Base-by-base conservation (phyloP, 1,284 basidiomycete species). In the Albatrellus sp. region DNA sequence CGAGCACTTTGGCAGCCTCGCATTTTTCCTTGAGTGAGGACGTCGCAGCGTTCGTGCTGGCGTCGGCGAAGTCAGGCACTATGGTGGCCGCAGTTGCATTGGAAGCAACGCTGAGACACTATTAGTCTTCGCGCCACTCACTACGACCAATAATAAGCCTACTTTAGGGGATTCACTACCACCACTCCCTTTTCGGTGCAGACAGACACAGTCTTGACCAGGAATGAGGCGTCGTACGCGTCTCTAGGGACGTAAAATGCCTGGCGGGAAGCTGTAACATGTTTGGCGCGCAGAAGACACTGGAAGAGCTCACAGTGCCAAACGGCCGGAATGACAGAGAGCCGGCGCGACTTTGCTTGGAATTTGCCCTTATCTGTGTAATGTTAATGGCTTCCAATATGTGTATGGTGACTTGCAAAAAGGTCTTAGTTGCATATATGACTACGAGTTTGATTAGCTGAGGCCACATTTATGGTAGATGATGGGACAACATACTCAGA, bases 91-190 rank as follows among this genome's bases (percentile, higher is more conserved):
- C 54, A 20, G 66, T n/a, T 60, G 33, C 60, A 59, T 14, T 50
- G 46, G 24, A 56, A 39, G 12, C 66, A 63, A 36, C 44, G 54
- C 71, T 75, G 33, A 30, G 30, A 20, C 51, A 40, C 32, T 17
- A 19, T 42, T 11, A 30, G 5, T n/a, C 5, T 5, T 19, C 16
- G n/a, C 14, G 31, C 24, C 19, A 9, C n/a, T 29, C 29, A 40
- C n/a, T 36, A 12, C 17, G 10, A 31, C 24, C 6, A 32, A 33
- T n/a, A 34, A 9, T 8, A 28, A 39, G 24, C 13, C 44, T 52
- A 88, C 86, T 77, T 75, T 17, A 65, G 72, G 28, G 78, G 80
- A 52, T 83, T 74, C 8, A 75, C 62, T 37, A 86, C 73, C 5
- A 77, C 67, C 34, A 88, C 69, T 6, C 76, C 73, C 37, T 74